Percentiles rank a stretch among this genome's conserved stretches.
These are phyloP conservation scores for Panellus pusillus DNA, from an alignment of 768 basidiomycete genomes.

Conservation along the genomic window DNA sequence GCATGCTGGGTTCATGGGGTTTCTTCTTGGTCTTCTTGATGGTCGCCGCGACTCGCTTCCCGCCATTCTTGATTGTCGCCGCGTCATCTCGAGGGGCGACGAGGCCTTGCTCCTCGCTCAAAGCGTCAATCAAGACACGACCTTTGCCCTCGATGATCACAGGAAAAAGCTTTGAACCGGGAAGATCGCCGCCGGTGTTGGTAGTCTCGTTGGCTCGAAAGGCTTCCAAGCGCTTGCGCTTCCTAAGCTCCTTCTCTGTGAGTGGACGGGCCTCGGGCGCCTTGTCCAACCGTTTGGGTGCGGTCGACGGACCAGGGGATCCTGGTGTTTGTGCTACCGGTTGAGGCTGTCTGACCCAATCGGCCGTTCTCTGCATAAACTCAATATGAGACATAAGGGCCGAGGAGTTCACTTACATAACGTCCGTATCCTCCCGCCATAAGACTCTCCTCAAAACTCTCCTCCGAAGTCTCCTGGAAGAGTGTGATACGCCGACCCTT, in stretches of 20 bases:
- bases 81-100: conserved; percentile 29
- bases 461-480: conserved; percentile 81
- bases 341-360: conserved; percentile 61
- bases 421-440: conserved; percentile 81
- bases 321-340: conserved; percentile 43
- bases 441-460: conserved; percentile 82
- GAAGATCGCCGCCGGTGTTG: conserved; percentile 28
- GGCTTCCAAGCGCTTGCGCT: conserved; percentile 67
- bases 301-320: conserved; percentile 42
- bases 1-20: conserved; percentile 34
- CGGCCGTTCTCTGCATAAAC: conserved; percentile 50
- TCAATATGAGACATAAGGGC: conserved; percentile 5
- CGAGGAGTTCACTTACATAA: conserved; percentile 51
- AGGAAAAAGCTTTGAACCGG: conserved; percentile 50
- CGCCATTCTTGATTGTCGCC: conserved; percentile 38
- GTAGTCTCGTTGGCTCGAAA: conserved; percentile 48
- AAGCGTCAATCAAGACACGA: conserved; percentile 64
- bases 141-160: conserved; percentile 70
- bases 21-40: conserved; percentile 43
- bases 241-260: conserved; percentile 64
- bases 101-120: conserved; percentile 38
- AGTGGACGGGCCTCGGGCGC: conserved; percentile 36
- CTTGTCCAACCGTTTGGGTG: conserved; percentile 42
- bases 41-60: conserved; percentile 29
- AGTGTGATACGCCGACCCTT: conserved; percentile 74